These are phyloP conservation scores for Elongisporangium prolatum DNA, from an alignment of 352 stramenopile genomes.

Conservation along the genomic window DNA sequence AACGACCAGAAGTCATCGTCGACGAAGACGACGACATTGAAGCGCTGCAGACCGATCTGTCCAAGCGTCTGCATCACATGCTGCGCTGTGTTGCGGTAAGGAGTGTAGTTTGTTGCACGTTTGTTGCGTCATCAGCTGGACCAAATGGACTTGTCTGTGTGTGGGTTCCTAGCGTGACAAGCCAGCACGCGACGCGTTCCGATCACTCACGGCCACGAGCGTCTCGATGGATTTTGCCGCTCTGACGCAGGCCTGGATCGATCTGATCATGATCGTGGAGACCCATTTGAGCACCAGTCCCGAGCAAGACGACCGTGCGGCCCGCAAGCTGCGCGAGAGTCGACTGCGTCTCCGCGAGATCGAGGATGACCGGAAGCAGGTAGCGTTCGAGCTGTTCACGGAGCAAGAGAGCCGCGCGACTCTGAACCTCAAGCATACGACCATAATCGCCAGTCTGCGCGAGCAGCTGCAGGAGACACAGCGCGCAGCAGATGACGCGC, in stretches of 20 bases:
- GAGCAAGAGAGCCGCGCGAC: conserved; percentile 24
- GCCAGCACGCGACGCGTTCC: conserved; percentile 27
- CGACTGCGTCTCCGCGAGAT: conserved; percentile 48
- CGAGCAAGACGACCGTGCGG: conserved; percentile 48
- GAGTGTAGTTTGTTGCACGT: background rate
- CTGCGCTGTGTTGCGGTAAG: conserved; percentile 20
- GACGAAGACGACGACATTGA: background rate
- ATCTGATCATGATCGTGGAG: conserved; percentile 38
- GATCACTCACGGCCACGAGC: conserved; percentile 27
- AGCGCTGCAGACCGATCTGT: conserved; percentile 5
- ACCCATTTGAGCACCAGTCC: conserved; percentile 32
- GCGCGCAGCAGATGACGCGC: conserved; percentile 27
- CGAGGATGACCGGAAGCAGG: conserved; percentile 58
- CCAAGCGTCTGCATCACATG: conserved; percentile 26
- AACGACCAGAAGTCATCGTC: background rate
- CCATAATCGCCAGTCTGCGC: conserved; percentile 30
- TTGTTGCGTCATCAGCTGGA: too few relatives aligned
- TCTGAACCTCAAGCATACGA: conserved; percentile 23
- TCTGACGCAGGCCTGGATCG: conserved; percentile 31
- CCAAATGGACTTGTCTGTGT: background rate
- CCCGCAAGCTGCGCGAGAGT: conserved; percentile 32
- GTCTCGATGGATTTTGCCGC: conserved; percentile 28
- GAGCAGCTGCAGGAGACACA: conserved; percentile 43
- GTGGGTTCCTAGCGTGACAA: conserved; percentile 17
- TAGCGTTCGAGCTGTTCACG: conserved; percentile 48